Conservation (phyloP, 768 basidiomycete species). For the Panellus pusillus region DNA sequence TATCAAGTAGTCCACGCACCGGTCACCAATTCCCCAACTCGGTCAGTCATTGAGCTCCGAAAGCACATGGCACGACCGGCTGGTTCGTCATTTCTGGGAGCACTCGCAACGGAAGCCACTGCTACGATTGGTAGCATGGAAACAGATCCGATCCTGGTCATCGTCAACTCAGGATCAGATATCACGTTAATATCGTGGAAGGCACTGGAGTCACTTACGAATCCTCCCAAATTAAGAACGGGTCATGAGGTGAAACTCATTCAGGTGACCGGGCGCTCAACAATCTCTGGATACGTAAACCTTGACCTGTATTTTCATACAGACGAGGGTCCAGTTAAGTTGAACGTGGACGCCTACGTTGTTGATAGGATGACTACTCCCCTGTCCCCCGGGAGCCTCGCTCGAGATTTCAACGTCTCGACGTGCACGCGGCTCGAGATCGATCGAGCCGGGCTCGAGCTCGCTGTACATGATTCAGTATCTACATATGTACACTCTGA, state of each 20-base stretch:
- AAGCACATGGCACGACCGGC: constrained; percentile 25
- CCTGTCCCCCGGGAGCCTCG: too few species aligned
- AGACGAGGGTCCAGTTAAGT: constrained; percentile 21
- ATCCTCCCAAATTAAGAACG: constrained; percentile 18
- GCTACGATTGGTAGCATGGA: neutral
- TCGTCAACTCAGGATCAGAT: too few species aligned
- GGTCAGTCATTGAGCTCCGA: constrained; percentile 14
- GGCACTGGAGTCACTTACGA: constrained; percentile 1
- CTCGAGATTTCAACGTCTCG: too few species aligned
- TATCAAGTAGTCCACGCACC: too few species aligned
- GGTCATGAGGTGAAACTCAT: constrained; percentile 32
- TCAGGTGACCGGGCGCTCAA: constrained; percentile 32
- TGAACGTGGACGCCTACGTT: constrained; percentile 28
- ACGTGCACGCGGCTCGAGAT: too few species aligned
- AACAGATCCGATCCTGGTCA: neutral
- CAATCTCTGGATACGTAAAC: constrained; percentile 30
- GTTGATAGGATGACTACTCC: constrained; percentile 10
- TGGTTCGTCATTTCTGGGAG: constrained; percentile 33
- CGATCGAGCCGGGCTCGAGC: too few species aligned
- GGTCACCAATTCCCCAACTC: too few species aligned
- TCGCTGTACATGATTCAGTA: too few species aligned
- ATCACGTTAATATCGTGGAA: neutral
- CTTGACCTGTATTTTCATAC: constrained; percentile 28
- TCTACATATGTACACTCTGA: too few species aligned
- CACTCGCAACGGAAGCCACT: constrained; percentile 23